These are phyloP conservation scores for Nicotiana paniculata DNA, from an alignment of 257 asterid genomes.

Conservation along the genomic window DNA sequence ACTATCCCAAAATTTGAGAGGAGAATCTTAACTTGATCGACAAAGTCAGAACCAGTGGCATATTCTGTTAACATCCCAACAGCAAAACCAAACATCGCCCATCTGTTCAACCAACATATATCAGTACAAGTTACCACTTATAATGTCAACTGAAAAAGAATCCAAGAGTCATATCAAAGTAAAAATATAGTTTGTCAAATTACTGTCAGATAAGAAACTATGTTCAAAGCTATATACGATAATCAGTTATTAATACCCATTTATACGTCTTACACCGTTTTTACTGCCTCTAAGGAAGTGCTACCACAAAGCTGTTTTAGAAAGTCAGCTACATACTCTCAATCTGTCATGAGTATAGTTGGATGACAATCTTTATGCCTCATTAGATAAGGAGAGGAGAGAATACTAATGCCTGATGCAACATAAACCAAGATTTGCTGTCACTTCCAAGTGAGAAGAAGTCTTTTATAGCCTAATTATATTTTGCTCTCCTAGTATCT, in stretches of 20 bases:
- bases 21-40: conserved; percentile 92
- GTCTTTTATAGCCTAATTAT: not conserved
- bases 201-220: not conserved
- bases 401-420: not conserved
- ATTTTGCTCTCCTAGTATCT: not conserved
- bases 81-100: conserved; percentile 99
- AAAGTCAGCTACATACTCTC: not conserved
- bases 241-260: not conserved
- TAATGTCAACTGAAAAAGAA: not conserved
- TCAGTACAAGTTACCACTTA: not conserved
- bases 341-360: not conserved
- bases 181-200: not conserved
- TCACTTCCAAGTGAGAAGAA: not conserved
- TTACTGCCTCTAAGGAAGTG: not conserved
- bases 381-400: not conserved
- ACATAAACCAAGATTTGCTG: not conserved
- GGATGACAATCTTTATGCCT: not conserved
- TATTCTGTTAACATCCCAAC: conserved; percentile 94
- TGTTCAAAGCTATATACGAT: not conserved
- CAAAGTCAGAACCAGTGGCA: conserved; percentile 97
- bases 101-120: conserved; percentile 45
- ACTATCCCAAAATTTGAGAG: conserved; percentile 94
- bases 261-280: not conserved
- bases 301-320: not conserved
- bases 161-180: not conserved